Evolutionary conservation across 1,139 yeast species (phyloP), one percentile per base, ranked within the genome.

Genomic region (Geotrichum aggregatum): DNA sequence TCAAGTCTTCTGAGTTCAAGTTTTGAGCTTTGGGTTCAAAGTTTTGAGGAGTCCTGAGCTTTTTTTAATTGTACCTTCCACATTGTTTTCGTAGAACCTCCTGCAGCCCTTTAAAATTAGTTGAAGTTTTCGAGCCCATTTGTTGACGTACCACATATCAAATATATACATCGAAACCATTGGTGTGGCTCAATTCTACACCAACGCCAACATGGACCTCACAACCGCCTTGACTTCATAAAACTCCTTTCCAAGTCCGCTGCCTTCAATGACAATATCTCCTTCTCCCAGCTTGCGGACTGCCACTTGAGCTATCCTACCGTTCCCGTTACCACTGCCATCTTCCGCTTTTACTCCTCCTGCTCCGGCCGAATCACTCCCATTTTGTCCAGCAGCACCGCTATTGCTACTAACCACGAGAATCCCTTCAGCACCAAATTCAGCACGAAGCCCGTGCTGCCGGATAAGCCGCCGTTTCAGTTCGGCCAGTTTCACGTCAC

Each of bases 341-440:
- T n/a, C n/a, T n/a, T n/a, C n/a, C n/a, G n/a, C n/a, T n/a, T n/a
- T n/a, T n/a, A n/a, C n/a, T n/a, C n/a, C n/a, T n/a, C n/a, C n/a
- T n/a, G n/a, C n/a, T n/a, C n/a, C n/a, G n/a, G n/a, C n/a, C n/a
- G n/a, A n/a, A n/a, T n/a, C n/a, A n/a, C n/a, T n/a, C n/a, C n/a
- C n/a, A n/a, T 73, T 55, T 85, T 87, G 63, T 91, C 91, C 28
- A 24, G 7, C 28, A 24, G 7, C 8, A 38, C 95, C 86, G 33
- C 35, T 13, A 21, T 22, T 41, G 16, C 18, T 16, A n/a, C 24
- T 16, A 6, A 50, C 47, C 7, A 91, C 95, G 49, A 92, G 72
- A 0, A 91, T 83, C 66, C 98, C 98, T 66, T 89, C 97, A 52
- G 97, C 94, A 64, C 86, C 82, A 66, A 92, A 88, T 63, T 91